Conservation (phyloP, 495 filamentous ascomycete species). For the Podospora australis region DNA sequence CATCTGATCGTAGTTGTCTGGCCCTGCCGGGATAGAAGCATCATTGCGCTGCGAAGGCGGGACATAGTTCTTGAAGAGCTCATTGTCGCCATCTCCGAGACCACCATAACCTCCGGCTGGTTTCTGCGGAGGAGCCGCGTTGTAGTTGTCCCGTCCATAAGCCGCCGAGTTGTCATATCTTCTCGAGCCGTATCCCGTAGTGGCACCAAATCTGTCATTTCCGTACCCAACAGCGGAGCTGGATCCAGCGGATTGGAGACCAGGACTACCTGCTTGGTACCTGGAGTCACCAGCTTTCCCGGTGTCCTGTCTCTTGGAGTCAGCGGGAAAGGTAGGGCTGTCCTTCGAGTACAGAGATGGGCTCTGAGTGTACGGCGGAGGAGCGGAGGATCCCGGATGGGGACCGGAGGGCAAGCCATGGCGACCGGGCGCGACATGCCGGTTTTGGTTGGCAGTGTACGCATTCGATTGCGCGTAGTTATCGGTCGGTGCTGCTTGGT, state of each 20-base stretch:
- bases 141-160: background rate
- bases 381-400: constrained; percentile 3
- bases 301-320: background rate
- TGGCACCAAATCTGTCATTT: constrained; percentile 53
- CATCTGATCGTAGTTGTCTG: constrained; percentile 62
- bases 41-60: constrained; percentile 20
- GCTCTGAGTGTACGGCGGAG: background rate
- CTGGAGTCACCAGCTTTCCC: no score
- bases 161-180: constrained; percentile 44
- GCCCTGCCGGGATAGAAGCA: constrained; percentile 16
- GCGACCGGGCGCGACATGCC: background rate
- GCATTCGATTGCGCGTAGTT: constrained; percentile 12
- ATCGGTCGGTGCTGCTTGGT: constrained; percentile 36
- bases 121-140: constrained; percentile 24
- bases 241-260: background rate
- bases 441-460: constrained; percentile 9
- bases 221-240: constrained; percentile 41
- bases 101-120: constrained; percentile 73
- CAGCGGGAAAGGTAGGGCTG: background rate
- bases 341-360: background rate
- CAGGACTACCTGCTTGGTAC: no score
- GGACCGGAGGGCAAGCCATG: constrained; percentile 14
- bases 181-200: constrained; percentile 59
- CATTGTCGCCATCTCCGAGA: constrained; percentile 49
- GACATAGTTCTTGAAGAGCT: constrained; percentile 57